Conservation (phyloP, 371 early-diverging fungal genomes). For the Phascolomyces articulosus region DNA sequence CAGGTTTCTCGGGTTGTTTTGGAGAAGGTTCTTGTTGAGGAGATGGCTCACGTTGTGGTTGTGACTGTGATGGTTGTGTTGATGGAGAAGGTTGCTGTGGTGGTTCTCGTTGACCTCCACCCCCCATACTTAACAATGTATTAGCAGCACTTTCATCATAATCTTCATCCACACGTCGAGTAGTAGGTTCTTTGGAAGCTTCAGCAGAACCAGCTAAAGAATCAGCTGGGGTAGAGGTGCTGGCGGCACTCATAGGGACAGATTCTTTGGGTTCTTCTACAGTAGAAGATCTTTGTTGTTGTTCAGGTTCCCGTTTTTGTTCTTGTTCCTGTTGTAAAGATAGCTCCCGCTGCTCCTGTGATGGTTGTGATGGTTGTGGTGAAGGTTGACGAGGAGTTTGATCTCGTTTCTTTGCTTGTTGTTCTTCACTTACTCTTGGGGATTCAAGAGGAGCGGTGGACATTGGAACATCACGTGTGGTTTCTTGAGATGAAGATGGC, state of each 20-base stretch:
- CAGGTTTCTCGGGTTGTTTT: background rate
- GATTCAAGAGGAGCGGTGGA: background rate
- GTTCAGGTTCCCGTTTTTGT: background rate
- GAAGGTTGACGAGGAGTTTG: background rate
- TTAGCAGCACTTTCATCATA: slow-evolving; percentile 27
- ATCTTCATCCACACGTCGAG: slow-evolving; percentile 20
- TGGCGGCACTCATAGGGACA: no score
- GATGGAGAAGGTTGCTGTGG: slow-evolving; percentile 1
- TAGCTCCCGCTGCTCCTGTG: background rate
- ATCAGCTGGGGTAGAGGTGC: background rate
- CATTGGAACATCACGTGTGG: background rate
- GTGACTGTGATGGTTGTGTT: slow-evolving; percentile 14
- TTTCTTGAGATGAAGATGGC: slow-evolving; percentile 7
- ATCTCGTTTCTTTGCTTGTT: background rate
- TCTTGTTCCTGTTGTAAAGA: no score
- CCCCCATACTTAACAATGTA: slow-evolving; percentile 26
- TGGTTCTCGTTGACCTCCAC: slow-evolving; percentile 3
- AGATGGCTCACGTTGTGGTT: slow-evolving; percentile 9
- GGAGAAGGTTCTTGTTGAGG: background rate
- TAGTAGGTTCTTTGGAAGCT: background rate
- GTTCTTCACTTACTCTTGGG: background rate
- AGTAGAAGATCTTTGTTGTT: background rate
- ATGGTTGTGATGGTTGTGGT: background rate
- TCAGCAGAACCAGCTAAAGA: background rate
- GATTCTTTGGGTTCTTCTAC: background rate